Evolutionary conservation across 352 stramenopile genomes (phyloP), one percentile per base, ranked within the genome.

Genomic region (Pythium grandisporangium): DNA sequence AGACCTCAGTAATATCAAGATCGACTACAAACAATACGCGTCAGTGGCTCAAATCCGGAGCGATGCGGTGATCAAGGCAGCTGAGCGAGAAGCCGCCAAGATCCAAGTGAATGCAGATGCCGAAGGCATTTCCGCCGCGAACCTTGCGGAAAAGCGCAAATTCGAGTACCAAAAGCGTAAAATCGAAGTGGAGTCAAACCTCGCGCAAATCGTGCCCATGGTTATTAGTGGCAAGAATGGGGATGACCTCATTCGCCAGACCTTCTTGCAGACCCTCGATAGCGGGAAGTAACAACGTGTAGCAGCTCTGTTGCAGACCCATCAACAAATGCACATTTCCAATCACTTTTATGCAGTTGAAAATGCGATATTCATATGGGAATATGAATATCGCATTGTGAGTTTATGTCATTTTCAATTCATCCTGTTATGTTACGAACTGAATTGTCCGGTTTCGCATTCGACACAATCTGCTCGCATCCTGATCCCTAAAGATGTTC

Each of bases 191-290:
- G 66, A 91, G 47, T 61, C 65, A 12, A 47, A 57, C 12, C 55
- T 93, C 19, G 68, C 81, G 1, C 38, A 70, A 42, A 55, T 56
- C 8, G 61, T 85, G 13, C 75, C 77, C 10, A 58, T 91, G 47
- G 73, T 93, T 10, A 84, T 93, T 37, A 87, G 72, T 49, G 80
- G 80, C 49, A 87, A 90, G 48, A 84, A 85, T 42, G 80, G 80
- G 34, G 77, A 89, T 51, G 71, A 78, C 8, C 61, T 93, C 36
- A 90, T 93, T 37, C 70, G 71, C 30, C 52, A 70, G 34, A 58
- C 58, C 1, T 47, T 82, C 19, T 56, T 72, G 17, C 61, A 73
- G 41, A 74, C 56, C 12, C 38, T 73, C 5, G 55, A 73, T 29
- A 42, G 36, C 6, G 52, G 45, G 36, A 58, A 30, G 26, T 57